Evolutionary conservation across 1,284 basidiomycete species (phyloP), one percentile per base, ranked within the genome.

Genomic region (Rhizoctonia solani): DNA sequence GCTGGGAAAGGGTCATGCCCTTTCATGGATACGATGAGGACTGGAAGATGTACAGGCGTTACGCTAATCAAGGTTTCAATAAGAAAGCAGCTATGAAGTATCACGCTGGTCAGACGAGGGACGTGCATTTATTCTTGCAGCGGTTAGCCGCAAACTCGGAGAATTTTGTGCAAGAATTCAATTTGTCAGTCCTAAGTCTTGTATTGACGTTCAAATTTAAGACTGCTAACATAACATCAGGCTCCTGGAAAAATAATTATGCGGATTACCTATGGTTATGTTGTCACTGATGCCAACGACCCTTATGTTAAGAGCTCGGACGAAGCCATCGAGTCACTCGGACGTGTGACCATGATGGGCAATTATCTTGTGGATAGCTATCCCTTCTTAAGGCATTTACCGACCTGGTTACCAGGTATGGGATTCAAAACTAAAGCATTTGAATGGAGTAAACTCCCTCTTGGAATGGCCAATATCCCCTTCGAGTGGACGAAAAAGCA

Each of bases 331-430:
- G 47, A 19, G 9, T n/a, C 46, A 13, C 27, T 50, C 2, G 25
- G 14, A 16, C 23, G 27, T 14, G 21, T 19, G 11, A 30, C 27
- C 6, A 14, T 53, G 3, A 14, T 30, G 8, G 50, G 27, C 8
- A 14, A 29, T n/a, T 32, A 30, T n/a, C 5, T 53, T 23, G 50
- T 53, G 50, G 46, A 50, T 4, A 27, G 29, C 1, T 50, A 49
- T 32, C 58, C 58, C 3, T 30, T 61, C 21, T 4, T 69, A 21
- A 21, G 25, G 9, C 46, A 46, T 37, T 16, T 69, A 3, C 68
- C 68, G n/a, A 37, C 46, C 8, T 69, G 68, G 68, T 16, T 69
- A 14, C 68, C 68, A 8, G 59, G 68, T 8, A 65, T 65, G 53
- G 16, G 39, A 4, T 69, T 63, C 41, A 69, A 69, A 39, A 39